Evolutionary conservation across 192 early-diverging fungal species (phyloP), one percentile per base, ranked within the genome.

Genomic region (Entomortierella parvispora): DNA sequence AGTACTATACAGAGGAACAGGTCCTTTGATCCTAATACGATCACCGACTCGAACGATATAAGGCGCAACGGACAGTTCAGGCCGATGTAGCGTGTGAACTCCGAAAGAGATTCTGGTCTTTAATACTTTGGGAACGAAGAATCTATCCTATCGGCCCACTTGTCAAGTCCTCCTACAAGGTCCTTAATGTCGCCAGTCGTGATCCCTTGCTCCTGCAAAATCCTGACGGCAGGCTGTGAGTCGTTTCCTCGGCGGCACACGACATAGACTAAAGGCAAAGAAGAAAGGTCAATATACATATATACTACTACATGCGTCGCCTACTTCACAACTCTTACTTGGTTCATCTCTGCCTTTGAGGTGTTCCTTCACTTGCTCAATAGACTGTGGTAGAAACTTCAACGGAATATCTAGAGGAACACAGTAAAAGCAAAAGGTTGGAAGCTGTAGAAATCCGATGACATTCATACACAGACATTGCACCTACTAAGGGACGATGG

Each of bases 221-320:
- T 82, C 62, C 81, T 79, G 11, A 96, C 95, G 3, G 96, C 96
- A 31, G 93, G 76, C 72, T 97, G 94, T 3, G 93, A 95, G 57
- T 96, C 90, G 67, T 97, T 97, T 11, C 97, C 96, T 32, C 88
- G 83, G 31, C 96, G 89, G 72, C 97, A 99, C 3, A 99, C 62
- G 6, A 93, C 84, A 67, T 91, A 95, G 9, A 99, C 92, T 75
- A 81, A 22, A 45, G 43, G 43, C 23, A 20, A 62, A 33, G 8
- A 68, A 43, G 1, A 9, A 15, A 55, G 32, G 20, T 48, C 28
- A 44, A 54, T 42, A 49, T 8, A 25, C 2, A 49, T n/a, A n/a
- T n/a, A n/a, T n/a, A n/a, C n/a, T n/a, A n/a, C n/a, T n/a, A n/a
- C n/a, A n/a, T n/a, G n/a, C n/a, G n/a, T n/a, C n/a, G n/a, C n/a